Conservation (phyloP, 768 basidiomycete genomes). For the Inosperma sp. region DNA sequence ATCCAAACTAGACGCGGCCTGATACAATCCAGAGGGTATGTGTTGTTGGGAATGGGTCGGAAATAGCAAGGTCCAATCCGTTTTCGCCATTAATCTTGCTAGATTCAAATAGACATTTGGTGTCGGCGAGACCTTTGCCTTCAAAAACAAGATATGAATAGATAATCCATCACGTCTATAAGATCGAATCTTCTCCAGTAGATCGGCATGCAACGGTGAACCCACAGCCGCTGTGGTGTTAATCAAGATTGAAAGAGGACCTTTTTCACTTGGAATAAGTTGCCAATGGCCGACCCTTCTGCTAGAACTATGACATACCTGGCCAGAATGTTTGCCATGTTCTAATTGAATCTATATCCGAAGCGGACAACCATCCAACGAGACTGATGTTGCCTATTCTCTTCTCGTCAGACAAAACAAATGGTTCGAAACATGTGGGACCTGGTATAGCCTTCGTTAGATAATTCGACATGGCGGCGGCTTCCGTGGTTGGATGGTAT, state of each 20-base stretch:
- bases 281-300: too few relatives aligned
- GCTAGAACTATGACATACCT: constrained; percentile 9
- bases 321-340: constrained; percentile 14
- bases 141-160: constrained; percentile 45
- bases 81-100: constrained; percentile 54
- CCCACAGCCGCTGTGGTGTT: constrained; percentile 28
- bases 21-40: constrained; percentile 11
- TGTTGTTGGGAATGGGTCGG: constrained; percentile 38
- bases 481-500: constrained; percentile 3
- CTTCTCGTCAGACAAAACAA: not conserved
- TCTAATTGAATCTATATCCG: not conserved
- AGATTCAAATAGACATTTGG: constrained; percentile 58
- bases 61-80: constrained; percentile 45
- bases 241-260: constrained; percentile 48
- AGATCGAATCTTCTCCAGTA: constrained; percentile 24
- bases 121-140: constrained; percentile 30
- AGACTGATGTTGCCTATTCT: not conserved
- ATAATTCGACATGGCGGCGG: not conserved
- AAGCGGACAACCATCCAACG: constrained; percentile 6
- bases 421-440: constrained; percentile 1
- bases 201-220: constrained; percentile 25
- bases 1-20: constrained; percentile 5
- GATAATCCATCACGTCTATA: constrained; percentile 30
- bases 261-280: too few relatives aligned
- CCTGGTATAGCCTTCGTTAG: not conserved